Percentiles rank a stretch among this genome's conserved stretches.
These are phyloP conservation scores for Adiantum capillusveneris DNA, from an alignment of 75 land plant genomes.

Conservation along the genomic window DNA sequence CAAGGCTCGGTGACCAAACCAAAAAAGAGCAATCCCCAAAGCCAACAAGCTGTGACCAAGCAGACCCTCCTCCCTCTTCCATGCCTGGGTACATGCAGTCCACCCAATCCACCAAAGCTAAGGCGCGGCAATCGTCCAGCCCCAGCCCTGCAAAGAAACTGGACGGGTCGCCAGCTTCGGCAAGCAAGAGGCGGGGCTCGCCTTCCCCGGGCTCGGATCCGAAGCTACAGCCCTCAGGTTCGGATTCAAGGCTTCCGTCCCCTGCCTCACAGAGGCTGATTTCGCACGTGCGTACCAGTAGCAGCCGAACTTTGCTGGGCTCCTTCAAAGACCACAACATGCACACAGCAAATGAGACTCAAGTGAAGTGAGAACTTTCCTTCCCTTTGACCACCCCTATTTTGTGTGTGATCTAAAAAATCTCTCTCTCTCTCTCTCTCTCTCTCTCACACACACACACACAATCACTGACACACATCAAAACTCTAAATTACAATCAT, in stretches of 20 bases:
- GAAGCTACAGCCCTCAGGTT: not conserved
- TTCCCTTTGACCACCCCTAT: no score
- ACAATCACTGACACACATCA: no score
- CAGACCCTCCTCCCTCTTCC: not conserved
- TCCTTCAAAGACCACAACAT: not conserved
- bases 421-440: no score
- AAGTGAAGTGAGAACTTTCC: no score
- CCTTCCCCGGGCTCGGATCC: not conserved
- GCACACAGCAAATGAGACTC: no score
- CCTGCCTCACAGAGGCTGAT: not conserved
- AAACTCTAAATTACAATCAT: no score
- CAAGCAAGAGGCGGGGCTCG: not conserved
- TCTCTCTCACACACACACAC: no score
- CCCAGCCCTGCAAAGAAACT: not conserved
- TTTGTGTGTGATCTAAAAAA: no score
- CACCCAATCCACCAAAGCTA: conserved; percentile 80
- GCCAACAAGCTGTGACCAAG: no score
- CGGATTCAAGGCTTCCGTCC: not conserved
- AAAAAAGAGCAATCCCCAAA: no score
- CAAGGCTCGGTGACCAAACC: no score
- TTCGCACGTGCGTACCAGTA: not conserved
- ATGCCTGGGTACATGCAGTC: conserved; percentile 82
- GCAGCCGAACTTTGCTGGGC: not conserved
- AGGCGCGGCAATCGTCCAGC: conserved; percentile 9
- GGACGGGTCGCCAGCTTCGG: not conserved